Evolutionary conservation across 2,329 filamentous ascomycete genomes (phyloP).

Genomic region (Dothiorella sarmentorum): DNA sequence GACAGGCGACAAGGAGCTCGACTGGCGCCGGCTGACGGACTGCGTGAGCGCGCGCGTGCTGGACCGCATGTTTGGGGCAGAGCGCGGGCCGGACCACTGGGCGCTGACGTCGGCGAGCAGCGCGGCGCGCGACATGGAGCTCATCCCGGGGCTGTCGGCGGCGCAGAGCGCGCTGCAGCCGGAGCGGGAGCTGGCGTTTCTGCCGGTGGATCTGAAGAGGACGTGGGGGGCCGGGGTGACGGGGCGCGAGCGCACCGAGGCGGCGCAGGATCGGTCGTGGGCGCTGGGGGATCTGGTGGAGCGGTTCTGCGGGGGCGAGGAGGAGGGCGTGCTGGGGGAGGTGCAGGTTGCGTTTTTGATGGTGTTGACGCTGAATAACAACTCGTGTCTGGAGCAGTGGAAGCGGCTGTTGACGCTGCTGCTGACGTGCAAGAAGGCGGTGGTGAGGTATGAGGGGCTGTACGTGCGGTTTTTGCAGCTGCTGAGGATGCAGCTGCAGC

Average conservation of each 20-base stretch:
- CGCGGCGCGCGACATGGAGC: conserved; percentile 54
- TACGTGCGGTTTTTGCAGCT: conserved; percentile 51
- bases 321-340: conserved; percentile 51
- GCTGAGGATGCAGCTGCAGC: conserved; percentile 52
- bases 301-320: conserved; percentile 33
- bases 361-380: conserved; percentile 62
- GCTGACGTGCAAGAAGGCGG: conserved; percentile 54
- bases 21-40: conserved; percentile 54
- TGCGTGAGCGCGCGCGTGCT: conserved; percentile 49
- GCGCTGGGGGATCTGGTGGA: conserved; percentile 53
- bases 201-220: conserved; percentile 58
- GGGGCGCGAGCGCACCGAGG: conserved; percentile 60
- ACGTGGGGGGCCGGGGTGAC: conserved; percentile 62
- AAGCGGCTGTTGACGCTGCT: conserved; percentile 56
- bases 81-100: conserved; percentile 46
- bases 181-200: conserved; percentile 48
- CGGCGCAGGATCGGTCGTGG: conserved; percentile 61
- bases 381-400: conserved; percentile 65
- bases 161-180: conserved; percentile 27
- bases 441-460: conserved; percentile 47
- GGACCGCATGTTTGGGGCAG: conserved; percentile 49
- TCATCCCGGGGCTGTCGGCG: conserved; percentile 55
- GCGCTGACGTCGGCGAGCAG: conserved; percentile 57
- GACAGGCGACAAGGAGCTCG: conserved; percentile 42
- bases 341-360: conserved; percentile 62